Evolutionary conservation across 768 basidiomycete genomes (phyloP), one percentile per base, ranked within the genome.

Genomic region (Chiua virens): DNA sequence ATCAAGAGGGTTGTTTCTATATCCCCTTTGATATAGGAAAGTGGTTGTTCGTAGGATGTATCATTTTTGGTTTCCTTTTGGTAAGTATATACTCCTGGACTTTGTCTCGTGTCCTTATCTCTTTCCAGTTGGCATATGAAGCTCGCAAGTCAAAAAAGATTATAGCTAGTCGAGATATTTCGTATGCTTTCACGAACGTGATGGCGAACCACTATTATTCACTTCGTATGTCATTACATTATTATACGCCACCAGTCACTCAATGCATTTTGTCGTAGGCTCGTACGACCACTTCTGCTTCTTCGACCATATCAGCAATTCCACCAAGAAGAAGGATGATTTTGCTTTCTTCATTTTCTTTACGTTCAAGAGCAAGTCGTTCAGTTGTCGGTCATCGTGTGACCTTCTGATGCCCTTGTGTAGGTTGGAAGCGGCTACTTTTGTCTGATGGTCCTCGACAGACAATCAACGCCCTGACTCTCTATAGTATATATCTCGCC

Each of bases 321-420:
- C 97, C 23, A 94, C 93, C 27, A 98, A 96, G 79, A 85, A 83
- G 55, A 94, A 88, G 70, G 97, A 99, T 66, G 92, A 97, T 64
- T 94, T 99, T 71, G 95, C 96, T 30, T 98, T 98, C 79, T 99
- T 97, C 71, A 83, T 98, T 65, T 99, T 98, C 83, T 99, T 99
- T 73, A 89, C 89, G 1, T 98, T 99, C 81, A 99, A 99, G 79
- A 96, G 96, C 91, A 54, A 47, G 85, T 75, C 18, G 8, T 43
- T 20, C 45, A 17, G 15, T 39, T 41, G 30, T 20, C 13, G 44
- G 18, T 42, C n/a, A 36, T 14, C 36, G 13, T 36, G 23, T 34
- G 41, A 41, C 39, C n/a, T 10, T 25, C 47, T 60, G 21, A 54
- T 17, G 3, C 35, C 13, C 23, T 39, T 2, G 13, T 14, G 23